Base-by-base conservation (phyloP, 768 basidiomycete species). In the Boletus vermiculosoides region DNA sequence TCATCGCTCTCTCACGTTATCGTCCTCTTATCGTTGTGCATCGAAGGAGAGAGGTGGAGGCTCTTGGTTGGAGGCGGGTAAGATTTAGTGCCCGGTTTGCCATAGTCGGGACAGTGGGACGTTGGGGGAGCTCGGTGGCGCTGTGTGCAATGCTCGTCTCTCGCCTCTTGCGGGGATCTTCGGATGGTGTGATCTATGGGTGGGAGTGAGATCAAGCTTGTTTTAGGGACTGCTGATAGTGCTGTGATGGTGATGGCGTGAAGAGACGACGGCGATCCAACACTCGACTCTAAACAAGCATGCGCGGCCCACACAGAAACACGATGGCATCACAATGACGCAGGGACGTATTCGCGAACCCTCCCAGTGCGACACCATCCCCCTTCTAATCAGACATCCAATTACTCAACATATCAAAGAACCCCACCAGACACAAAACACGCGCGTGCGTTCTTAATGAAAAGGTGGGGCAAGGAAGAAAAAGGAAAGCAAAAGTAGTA, bases 321-420 rank as follows among this genome's bases (percentile, higher is more conserved):
- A 31, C 31, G 20, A 42, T 23, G n/a, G 15, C 50, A 33, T 51
- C 59, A 45, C 28, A 25, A 52, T 52, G 54, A 45, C 45, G 37
- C 60, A 45, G 45, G 52, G 52, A 20, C 40, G 2, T 11, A 13
- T 22, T 31, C 34, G 18, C 28, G 9, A n/a, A 33, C 16, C 12
- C 4, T 25, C n/a, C 41, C 3, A 33, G 22, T 47, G 36, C 11
- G 40, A 10, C 22, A n/a, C 23, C 13, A 28, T 9, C 20, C 42
- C 34, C 12, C 51, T 40, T 54, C n/a, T 39, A 39, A 45, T n/a
- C 23, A 8, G 31, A 42, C 28, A 25, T 16, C 23, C 36, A n/a
- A 60, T 50, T 55, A 31, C 53, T 46, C 47, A 31, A 41, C 48
- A 2, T 40, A 25, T 23, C 42, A 22, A 25, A 39, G 51, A 20